These are phyloP conservation scores for Tylopilus plumbeoviolaceoides DNA, from an alignment of 768 basidiomycete genomes.

Conservation along the genomic window DNA sequence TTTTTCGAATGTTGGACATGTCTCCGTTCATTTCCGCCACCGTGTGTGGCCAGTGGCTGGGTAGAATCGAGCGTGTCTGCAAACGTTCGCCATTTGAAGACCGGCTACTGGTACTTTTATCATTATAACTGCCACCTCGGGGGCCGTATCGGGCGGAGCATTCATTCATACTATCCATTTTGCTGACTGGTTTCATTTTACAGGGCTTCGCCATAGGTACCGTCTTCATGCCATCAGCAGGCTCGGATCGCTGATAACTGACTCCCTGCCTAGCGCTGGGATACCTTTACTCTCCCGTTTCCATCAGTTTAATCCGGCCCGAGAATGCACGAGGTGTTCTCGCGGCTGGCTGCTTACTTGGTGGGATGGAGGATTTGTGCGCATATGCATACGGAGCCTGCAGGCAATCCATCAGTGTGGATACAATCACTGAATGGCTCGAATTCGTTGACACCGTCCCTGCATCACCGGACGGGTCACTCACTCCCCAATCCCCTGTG, in stretches of 20 bases:
- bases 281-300: constrained; percentile 74
- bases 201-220: constrained; percentile 77
- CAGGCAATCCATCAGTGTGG: constrained; percentile 68
- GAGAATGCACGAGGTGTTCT: constrained; percentile 83
- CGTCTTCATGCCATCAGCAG: constrained; percentile 1
- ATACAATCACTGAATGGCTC: constrained; percentile 74
- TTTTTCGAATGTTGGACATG: constrained; percentile 15
- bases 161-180: constrained; percentile 6
- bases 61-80: constrained; percentile 16
- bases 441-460: constrained; percentile 65
- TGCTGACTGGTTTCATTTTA: constrained; percentile 17
- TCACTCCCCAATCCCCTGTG: constrained; percentile 41
- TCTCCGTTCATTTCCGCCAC: constrained; percentile 31
- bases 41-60: constrained; percentile 20
- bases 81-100: constrained; percentile 14
- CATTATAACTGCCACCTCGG: constrained; percentile 18
- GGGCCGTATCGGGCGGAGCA: constrained; percentile 17
- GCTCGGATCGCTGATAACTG: constrained; percentile 18
- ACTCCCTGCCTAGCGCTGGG: constrained; percentile 54
- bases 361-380: constrained; percentile 84
- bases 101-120: constrained; percentile 14
- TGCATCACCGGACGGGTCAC: constrained; percentile 43
- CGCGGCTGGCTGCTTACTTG: constrained; percentile 79
- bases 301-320: constrained; percentile 62
- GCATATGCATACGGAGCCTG: constrained; percentile 75